A percentile compares a stretch with the other conserved stretches of the same genome.
phyloP scores from a whole-genome alignment of 768 basidiomycete genomes.

The Calvatia gigantea region DNA sequence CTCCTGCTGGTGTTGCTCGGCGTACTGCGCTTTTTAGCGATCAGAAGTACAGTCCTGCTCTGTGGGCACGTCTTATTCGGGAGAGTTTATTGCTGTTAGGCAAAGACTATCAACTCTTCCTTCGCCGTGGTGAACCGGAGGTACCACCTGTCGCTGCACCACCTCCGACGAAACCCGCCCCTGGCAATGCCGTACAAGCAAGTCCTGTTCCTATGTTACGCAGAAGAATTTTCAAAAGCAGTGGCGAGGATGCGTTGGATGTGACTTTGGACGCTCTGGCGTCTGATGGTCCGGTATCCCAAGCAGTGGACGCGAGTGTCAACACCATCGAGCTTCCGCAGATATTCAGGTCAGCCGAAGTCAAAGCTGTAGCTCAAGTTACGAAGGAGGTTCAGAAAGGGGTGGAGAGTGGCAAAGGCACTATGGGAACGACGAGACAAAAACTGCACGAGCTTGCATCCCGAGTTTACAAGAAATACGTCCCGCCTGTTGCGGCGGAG shows the following conservation, averaged over 20 bases:
- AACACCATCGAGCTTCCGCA: conserved; percentile 38
- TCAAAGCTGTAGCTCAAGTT: conserved; percentile 13
- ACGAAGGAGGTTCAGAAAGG: conserved; percentile 19
- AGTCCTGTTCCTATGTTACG: conserved; percentile 38
- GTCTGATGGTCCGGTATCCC: conserved; percentile 54
- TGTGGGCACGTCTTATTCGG: conserved; percentile 62
- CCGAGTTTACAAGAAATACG: conserved; percentile 17
- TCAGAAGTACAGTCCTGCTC: conserved; percentile 57
- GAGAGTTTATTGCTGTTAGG: conserved; percentile 61
- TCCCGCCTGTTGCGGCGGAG: conserved; percentile 29
- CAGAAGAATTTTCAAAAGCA: conserved; percentile 42
- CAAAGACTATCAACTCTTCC: conserved; percentile 62
- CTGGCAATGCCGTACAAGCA: conserved; percentile 21
- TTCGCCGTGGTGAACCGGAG: conserved; percentile 50
- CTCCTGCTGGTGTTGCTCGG: conserved; percentile 35
- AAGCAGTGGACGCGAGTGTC: conserved; percentile 45
- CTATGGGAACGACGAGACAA: conserved; percentile 13
- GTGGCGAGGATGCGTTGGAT: conserved; percentile 46
- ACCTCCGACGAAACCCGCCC: conserved; percentile 15
- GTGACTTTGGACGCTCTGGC: conserved; percentile 41
- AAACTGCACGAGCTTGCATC: background rate
- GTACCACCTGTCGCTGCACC: conserved; percentile 17
- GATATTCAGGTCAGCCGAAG: conserved; percentile 28
- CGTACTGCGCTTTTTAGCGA: conserved; percentile 63
- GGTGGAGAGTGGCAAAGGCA: conserved; percentile 19